Evolutionary conservation across 352 stramenopile genomes (phyloP).

Genomic region (Phytophthora brassicae): DNA sequence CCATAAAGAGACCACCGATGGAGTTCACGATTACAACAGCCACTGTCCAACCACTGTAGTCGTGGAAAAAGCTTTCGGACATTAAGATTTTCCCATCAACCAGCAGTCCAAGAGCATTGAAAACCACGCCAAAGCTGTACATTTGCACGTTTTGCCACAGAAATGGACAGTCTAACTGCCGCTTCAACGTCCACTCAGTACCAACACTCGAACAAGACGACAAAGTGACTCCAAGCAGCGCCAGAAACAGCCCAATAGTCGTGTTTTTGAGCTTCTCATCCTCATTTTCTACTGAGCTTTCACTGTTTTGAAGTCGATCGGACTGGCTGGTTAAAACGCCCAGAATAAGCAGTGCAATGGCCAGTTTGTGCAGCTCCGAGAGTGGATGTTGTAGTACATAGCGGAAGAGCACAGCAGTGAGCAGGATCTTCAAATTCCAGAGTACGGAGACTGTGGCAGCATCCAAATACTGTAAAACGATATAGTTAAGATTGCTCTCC

Average conservation of each 20-base stretch:
- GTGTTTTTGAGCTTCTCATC: conserved; percentile 15
- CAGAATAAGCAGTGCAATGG: conserved; percentile 75
- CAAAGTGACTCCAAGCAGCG: conserved; percentile 69
- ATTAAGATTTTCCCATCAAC: conserved; percentile 33
- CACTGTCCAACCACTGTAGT: conserved; percentile 78
- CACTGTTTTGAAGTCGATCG: conserved; percentile 31
- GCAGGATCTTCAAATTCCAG: conserved; percentile 89
- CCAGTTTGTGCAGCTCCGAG: conserved; percentile 70
- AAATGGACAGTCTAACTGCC: conserved; percentile 63
- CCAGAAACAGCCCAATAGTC: conserved; percentile 50
- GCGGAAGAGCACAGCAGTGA: conserved; percentile 80
- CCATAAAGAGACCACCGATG: conserved; percentile 70
- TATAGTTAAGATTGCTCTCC: conserved; percentile 88
- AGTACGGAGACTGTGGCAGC: conserved; percentile 83
- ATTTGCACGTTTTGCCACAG: conserved; percentile 82
- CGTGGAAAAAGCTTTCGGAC: conserved; percentile 64
- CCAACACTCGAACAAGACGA: conserved; percentile 87
- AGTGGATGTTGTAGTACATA: conserved; percentile 70
- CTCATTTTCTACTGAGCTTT: not conserved
- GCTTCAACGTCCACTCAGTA: conserved; percentile 84
- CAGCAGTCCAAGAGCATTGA: conserved; percentile 65
- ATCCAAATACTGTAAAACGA: conserved; percentile 83
- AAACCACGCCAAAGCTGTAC: conserved; percentile 74
- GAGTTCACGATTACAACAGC: conserved; percentile 78
- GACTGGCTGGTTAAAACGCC: conserved; percentile 83